A percentile compares a stretch with the other conserved stretches of the same genome.
phyloP scores from a whole-genome alignment of 495 filamentous ascomycete species.

The Halenospora varia region DNA sequence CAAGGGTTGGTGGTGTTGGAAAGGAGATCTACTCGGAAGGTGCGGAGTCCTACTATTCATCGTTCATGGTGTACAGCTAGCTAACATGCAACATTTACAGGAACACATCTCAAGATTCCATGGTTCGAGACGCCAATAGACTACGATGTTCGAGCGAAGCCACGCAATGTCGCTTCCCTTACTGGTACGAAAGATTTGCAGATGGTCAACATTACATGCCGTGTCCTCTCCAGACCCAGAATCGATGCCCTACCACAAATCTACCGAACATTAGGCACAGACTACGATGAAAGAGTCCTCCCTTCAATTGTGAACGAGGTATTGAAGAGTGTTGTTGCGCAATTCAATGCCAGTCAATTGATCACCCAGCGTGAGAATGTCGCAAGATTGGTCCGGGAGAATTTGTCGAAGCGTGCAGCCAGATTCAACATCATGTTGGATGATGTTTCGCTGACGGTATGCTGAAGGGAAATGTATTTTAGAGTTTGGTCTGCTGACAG shows the following conservation, averaged over 20 bases:
- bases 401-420: conserved; percentile 82
- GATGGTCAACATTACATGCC: conserved; percentile 99
- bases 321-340: conserved; percentile 95
- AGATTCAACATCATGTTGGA: conserved; percentile 96
- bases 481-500: conserved; percentile 21
- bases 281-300: conserved; percentile 95
- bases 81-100: conserved; percentile 39
- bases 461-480: conserved; percentile 23
- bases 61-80: conserved; percentile 6
- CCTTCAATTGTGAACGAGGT: conserved; percentile 99
- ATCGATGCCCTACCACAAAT: conserved; percentile 90
- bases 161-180: conserved; percentile 92
- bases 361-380: conserved; percentile 99
- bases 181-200: conserved; percentile 98
- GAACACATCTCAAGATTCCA: conserved; percentile 88
- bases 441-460: conserved; percentile 94
- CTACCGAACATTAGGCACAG: conserved; percentile 89
- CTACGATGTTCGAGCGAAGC: conserved; percentile 97
- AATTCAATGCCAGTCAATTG: conserved; percentile 97
- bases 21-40: conserved; percentile 97
- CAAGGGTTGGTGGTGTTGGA: conserved; percentile 85
- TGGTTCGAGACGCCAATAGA: conserved; percentile 97
- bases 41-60: conserved; percentile 31
- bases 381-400: conserved; percentile 84
- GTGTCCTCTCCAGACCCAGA: conserved; percentile 90